Evolutionary conservation across 2,329 filamentous ascomycete species (phyloP).

Genomic region (Talaromyces islandicus): DNA sequence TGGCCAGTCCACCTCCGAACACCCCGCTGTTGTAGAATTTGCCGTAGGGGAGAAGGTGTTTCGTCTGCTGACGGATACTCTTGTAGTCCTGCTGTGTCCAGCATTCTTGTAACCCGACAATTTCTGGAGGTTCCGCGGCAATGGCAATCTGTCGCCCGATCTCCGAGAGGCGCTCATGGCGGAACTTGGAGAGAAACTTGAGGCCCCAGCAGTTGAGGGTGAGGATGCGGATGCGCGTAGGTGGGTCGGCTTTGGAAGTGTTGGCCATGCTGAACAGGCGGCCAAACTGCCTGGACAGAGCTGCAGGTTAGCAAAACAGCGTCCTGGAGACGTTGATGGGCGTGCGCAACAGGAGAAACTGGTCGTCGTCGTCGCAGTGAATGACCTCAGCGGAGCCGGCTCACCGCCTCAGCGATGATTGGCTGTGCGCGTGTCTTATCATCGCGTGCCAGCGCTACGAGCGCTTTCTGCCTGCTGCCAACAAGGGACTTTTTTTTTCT

Average conservation of each 20-base stretch:
- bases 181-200: constrained; percentile 74
- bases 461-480: background rate
- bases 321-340: background rate
- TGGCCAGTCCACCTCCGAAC: constrained; percentile 82
- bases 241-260: constrained; percentile 21
- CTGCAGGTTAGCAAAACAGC: background rate
- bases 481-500: background rate
- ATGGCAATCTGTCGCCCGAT: constrained; percentile 75
- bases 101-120: constrained; percentile 92
- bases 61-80: constrained; percentile 67
- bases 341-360: background rate
- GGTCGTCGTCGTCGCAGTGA: background rate
- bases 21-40: constrained; percentile 91
- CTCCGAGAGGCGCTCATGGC: constrained; percentile 69
- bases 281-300: background rate
- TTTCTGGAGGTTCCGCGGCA: constrained; percentile 64
- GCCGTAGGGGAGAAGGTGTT: constrained; percentile 71
- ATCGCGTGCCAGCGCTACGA: constrained; percentile 9
- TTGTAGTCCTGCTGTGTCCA: constrained; percentile 83
- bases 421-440: constrained; percentile 11
- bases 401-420: constrained; percentile 22
- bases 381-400: background rate
- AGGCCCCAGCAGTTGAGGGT: constrained; percentile 98
- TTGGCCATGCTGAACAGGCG: background rate
- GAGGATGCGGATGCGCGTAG: constrained; percentile 66